A percentile compares a stretch with the other conserved stretches of the same genome.
phyloP scores from a whole-genome alignment of 208 protist genomes.

The Acanthamoeba royreba region DNA sequence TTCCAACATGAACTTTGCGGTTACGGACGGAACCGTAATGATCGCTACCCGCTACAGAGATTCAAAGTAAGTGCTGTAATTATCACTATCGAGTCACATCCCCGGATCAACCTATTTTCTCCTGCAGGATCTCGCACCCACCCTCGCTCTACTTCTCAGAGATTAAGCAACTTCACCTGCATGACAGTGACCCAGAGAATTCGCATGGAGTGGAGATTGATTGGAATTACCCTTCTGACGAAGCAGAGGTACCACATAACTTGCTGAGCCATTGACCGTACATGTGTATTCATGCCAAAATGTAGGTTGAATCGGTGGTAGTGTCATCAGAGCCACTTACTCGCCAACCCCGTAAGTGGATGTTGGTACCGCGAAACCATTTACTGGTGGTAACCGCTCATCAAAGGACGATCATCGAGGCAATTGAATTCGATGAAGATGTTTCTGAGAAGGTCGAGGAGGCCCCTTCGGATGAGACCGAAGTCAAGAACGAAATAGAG shows the following conservation, averaged over 20 bases:
- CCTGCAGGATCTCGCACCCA: background rate
- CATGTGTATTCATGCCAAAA: no score
- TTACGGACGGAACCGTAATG: conserved; percentile 15
- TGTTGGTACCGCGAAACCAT: conserved; percentile 10
- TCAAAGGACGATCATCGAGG: conserved; percentile 29
- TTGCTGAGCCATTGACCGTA: no score
- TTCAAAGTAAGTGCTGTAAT: no score
- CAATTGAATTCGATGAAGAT: background rate
- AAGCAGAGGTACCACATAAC: background rate
- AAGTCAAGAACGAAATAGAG: conserved; percentile 26
- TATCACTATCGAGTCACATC: no score
- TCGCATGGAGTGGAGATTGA: background rate
- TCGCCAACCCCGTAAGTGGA: background rate
- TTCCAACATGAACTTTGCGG: conserved; percentile 33
- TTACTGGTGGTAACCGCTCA: background rate
- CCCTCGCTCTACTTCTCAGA: conserved; percentile 41
- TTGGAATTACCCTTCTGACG: background rate
- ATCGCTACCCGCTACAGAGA: conserved; percentile 37
- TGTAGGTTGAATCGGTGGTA: conserved; percentile 18
- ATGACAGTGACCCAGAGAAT: background rate
- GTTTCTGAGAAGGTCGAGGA: background rate
- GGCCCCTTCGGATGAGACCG: background rate
- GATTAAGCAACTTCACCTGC: background rate
- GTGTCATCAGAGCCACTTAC: conserved; percentile 34
- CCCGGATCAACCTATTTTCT: no score